Conservation (phyloP, 1,284 basidiomycete genomes). For the Meira nashicola region DNA sequence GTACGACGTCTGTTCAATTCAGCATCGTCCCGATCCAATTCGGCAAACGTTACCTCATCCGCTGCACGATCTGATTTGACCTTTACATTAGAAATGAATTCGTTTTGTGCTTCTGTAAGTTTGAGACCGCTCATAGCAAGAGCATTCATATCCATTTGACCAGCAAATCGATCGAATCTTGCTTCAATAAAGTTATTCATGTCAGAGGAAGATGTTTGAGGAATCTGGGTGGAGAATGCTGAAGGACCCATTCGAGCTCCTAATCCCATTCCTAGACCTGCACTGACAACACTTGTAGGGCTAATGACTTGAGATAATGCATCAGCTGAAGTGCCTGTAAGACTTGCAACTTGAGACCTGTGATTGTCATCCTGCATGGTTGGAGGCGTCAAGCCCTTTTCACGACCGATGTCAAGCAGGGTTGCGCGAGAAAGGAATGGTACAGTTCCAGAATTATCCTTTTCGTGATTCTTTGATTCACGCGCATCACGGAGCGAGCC, state of each 20-base stretch:
- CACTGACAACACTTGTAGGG: conserved; percentile 26
- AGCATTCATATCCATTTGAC: conserved; percentile 11
- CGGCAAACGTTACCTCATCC: conserved; percentile 3
- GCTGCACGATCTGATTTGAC: conserved; percentile 5
- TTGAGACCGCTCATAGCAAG: conserved; percentile 9
- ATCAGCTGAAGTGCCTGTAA: too few relatives aligned
- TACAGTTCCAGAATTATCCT: background rate
- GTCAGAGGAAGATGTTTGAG: conserved; percentile 16
- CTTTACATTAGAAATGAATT: background rate
- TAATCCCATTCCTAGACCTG: conserved; percentile 41
- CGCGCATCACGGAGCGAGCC: too few relatives aligned
- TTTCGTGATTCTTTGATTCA: background rate
- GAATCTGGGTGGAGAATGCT: conserved; percentile 23
- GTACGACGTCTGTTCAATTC: conserved; percentile 6
- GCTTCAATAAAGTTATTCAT: conserved; percentile 27
- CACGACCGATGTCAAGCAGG: background rate
- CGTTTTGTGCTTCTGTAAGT: conserved; percentile 5
- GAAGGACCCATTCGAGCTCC: conserved; percentile 32
- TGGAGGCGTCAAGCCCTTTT: background rate
- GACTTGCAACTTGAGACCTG: background rate
- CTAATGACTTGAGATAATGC: too few relatives aligned
- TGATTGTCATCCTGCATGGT: background rate
- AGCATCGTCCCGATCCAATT: conserved; percentile 2
- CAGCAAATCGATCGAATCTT: conserved; percentile 21
- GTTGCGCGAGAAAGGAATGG: background rate